Conservation (phyloP, 108 stramenopile genomes). For the Fistulifera pelliculosa region DNA sequence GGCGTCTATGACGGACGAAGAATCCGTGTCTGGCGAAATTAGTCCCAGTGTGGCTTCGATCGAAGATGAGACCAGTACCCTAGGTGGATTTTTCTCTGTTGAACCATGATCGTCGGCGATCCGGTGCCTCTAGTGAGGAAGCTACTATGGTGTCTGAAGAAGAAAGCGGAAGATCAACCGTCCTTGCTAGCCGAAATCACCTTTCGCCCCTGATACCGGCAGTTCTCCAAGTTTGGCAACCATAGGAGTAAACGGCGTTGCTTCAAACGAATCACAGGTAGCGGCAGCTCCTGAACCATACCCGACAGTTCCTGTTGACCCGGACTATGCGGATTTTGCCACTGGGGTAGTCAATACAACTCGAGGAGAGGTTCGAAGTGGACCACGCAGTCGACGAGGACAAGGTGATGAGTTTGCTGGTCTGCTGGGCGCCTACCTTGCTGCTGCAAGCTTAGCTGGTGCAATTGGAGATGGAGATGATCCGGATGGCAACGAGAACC, state of each 20-base stretch:
- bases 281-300: background rate
- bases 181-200: background rate
- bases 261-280: constrained; percentile 4
- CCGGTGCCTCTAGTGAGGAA: background rate
- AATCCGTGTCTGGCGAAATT: constrained; percentile 3
- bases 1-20: background rate
- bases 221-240: background rate
- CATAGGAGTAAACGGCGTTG: background rate
- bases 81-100: constrained; percentile 41
- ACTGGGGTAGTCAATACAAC: constrained; percentile 72
- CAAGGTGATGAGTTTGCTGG: constrained; percentile 23
- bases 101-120: constrained; percentile 23
- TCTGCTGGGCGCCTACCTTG: constrained; percentile 45
- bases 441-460: constrained; percentile 37
- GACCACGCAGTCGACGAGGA: constrained; percentile 22
- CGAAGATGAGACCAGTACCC: constrained; percentile 8
- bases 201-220: too few relatives aligned
- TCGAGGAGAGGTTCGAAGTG: constrained; percentile 42
- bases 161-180: background rate
- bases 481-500: constrained; percentile 8
- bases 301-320: constrained; percentile 30
- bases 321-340: constrained; percentile 70
- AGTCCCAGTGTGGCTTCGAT: constrained; percentile 3
- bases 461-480: constrained; percentile 3
- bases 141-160: background rate